Conservation (phyloP, 108 stramenopile genomes). For the Aurantiochytrium sp. region DNA sequence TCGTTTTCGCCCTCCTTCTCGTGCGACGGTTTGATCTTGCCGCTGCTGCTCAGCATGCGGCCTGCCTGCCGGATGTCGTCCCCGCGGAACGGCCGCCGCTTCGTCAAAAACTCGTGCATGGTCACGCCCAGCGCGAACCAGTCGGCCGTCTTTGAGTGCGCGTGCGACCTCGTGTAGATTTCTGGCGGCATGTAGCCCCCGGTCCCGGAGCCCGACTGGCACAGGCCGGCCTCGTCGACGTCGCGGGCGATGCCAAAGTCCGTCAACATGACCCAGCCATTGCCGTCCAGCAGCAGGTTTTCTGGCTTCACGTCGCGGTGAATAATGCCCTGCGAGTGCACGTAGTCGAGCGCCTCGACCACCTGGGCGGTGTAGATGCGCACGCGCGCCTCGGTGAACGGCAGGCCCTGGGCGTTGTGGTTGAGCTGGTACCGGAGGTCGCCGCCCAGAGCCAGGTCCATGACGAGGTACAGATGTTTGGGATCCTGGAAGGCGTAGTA, state of each 20-base stretch:
- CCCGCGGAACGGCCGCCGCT: background rate
- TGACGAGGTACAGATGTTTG: constrained; percentile 30
- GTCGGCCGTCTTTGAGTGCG: background rate
- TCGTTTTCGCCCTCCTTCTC: background rate
- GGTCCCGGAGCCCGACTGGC: background rate
- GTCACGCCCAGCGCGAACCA: constrained; percentile 16
- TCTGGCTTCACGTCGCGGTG: constrained; percentile 52
- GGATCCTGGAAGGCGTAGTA: constrained; percentile 36
- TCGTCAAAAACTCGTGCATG: constrained; percentile 15
- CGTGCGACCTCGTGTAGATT: background rate
- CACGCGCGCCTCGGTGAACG: background rate
- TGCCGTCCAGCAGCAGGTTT: constrained; percentile 43
- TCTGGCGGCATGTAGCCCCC: constrained; percentile 15
- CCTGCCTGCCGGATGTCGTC: background rate
- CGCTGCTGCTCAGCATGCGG: background rate
- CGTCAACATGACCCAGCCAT: constrained; percentile 44
- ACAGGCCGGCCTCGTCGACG: constrained; percentile 38
- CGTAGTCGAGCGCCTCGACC: constrained; percentile 34
- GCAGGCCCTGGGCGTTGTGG: background rate
- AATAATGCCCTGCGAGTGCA: constrained; percentile 34
- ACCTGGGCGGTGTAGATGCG: constrained; percentile 1
- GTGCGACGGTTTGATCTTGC: background rate
- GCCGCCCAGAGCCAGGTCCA: constrained; percentile 33
- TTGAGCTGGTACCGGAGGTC: constrained; percentile 34
- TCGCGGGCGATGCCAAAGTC: constrained; percentile 45